These are phyloP conservation scores for Biscutella laevigata DNA, from an alignment of 441 rosid genomes.

Conservation along the genomic window DNA sequence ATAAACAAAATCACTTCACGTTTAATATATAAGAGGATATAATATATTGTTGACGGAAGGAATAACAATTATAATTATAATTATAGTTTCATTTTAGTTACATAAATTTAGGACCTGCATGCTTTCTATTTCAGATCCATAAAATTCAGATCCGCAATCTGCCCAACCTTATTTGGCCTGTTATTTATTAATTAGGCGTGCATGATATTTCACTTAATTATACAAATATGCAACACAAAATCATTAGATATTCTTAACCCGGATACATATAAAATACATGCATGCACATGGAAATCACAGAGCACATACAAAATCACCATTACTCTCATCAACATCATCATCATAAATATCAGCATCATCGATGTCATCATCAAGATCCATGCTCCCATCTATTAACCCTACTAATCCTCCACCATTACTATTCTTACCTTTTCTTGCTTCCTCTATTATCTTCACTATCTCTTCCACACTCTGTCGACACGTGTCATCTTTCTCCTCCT, in stretches of 20 bases:
- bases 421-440: constrained; percentile 38
- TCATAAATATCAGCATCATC: constrained; percentile 55
- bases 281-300: constrained; percentile 27
- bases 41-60: no score
- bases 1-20: no score
- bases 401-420: constrained; percentile 30
- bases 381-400: constrained; percentile 48
- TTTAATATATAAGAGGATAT: no score
- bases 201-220: not conserved
- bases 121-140: no score
- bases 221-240: constrained; percentile 19
- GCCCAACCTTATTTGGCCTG: constrained; percentile 3
- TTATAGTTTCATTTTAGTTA: no score
- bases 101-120: no score
- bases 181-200: no score
- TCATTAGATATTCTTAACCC: not conserved
- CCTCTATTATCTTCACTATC: constrained; percentile 40
- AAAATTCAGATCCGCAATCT: no score
- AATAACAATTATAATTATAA: no score
- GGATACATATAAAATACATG: not conserved
- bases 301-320: constrained; percentile 80
- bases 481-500: constrained; percentile 18
- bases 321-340: constrained; percentile 41
- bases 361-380: constrained; percentile 68
- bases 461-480: constrained; percentile 41